Evolutionary conservation across 768 basidiomycete genomes (phyloP).

Genomic region (Leccinum boreale): DNA sequence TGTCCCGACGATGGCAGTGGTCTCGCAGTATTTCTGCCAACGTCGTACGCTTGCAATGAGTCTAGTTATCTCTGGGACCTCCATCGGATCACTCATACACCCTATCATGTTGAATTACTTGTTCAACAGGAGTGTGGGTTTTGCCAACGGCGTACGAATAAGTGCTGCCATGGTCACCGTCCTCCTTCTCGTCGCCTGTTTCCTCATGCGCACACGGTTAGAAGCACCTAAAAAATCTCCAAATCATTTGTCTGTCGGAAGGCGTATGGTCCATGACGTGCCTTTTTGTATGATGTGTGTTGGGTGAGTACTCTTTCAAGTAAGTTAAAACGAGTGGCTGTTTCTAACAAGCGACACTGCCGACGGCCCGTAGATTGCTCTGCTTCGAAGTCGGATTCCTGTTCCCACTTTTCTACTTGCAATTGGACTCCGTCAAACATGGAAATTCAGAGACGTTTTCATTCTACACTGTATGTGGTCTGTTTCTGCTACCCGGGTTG

Average conservation of each 20-base stretch:
- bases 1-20: constrained; percentile 41
- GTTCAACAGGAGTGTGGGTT: constrained; percentile 4
- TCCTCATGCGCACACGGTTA: not conserved
- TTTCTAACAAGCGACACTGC: not conserved
- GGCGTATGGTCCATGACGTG: not conserved
- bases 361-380: constrained; percentile 2
- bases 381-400: constrained; percentile 41
- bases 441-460: constrained; percentile 31
- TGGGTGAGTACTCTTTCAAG: not conserved
- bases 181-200: constrained; percentile 30
- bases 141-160: not conserved
- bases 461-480: constrained; percentile 45
- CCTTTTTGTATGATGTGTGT: not conserved
- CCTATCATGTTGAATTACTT: constrained; percentile 28
- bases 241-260: not conserved
- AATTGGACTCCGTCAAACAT: not conserved
- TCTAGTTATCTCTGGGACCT: constrained; percentile 37
- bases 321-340: not conserved
- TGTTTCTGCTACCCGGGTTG: too few relatives aligned
- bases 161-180: constrained; percentile 29
- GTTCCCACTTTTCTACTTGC: constrained; percentile 32
- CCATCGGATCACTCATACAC: constrained; percentile 13
- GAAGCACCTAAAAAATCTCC: not conserved
- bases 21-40: constrained; percentile 21
- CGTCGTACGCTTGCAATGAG: constrained; percentile 43